Evolutionary conservation across 495 filamentous ascomycete genomes (phyloP).

Genomic region (Neurospora sp.): DNA sequence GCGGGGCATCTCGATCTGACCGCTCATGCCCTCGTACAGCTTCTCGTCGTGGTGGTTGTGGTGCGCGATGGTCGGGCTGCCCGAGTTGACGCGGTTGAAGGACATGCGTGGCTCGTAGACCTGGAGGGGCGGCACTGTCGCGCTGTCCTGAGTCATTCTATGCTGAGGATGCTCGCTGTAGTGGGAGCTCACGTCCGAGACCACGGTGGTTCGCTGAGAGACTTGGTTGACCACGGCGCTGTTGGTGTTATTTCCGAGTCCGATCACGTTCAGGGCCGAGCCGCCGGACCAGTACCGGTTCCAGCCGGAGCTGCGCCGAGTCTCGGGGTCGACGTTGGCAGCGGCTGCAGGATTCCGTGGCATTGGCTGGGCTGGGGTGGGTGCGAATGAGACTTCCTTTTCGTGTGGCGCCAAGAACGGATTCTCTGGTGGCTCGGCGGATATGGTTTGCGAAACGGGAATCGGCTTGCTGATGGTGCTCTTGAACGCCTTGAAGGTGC

Average conservation of each 20-base stretch:
- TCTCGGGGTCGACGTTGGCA: conserved; percentile 18
- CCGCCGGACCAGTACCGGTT: conserved; percentile 52
- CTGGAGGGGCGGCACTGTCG: conserved; percentile 43
- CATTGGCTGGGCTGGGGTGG: conserved; percentile 26
- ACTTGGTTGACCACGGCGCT: conserved; percentile 5
- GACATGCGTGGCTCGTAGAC: conserved; percentile 38
- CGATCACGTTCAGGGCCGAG: conserved; percentile 41
- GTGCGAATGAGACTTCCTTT: conserved; percentile 32
- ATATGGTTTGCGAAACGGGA: conserved; percentile 14
- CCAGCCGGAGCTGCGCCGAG: conserved; percentile 49
- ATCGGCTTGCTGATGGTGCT: conserved; percentile 45
- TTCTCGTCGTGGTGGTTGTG: conserved; percentile 23
- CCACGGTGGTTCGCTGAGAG: conserved; percentile 34
- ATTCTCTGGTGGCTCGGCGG: conserved; percentile 7
- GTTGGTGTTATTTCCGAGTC: conserved; percentile 27
- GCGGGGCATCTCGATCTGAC: conserved; percentile 46
- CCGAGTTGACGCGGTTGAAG: conserved; percentile 50
- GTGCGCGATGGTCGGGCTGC: conserved; percentile 57
- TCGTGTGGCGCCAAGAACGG: conserved; percentile 23
- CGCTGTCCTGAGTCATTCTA: conserved; percentile 44
- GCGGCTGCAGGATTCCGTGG: conserved; percentile 19
- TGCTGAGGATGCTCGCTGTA: conserved; percentile 37
- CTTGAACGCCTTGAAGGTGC: conserved; percentile 44
- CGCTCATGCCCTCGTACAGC: conserved; percentile 49
- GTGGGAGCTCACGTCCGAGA: conserved; percentile 38